phyloP scores from a whole-genome alignment of 2,329 filamentous ascomycete species.

The Calonectria hongkongensis region DNA sequence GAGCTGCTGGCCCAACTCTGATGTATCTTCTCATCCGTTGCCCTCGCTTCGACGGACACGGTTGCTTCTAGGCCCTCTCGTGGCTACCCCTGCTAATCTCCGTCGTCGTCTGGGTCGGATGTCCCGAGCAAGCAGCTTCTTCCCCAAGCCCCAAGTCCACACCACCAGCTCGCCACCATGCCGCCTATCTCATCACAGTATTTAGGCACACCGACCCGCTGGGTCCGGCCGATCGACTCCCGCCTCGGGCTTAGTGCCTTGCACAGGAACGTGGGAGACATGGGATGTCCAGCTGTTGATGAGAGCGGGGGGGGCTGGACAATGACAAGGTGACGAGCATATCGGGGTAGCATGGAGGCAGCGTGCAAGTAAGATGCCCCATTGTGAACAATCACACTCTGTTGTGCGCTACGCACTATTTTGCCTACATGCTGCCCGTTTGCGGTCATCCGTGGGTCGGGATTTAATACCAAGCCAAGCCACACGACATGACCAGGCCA shows the following conservation, averaged over 20 bases:
- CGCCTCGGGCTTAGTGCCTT: slow-evolving; percentile 38
- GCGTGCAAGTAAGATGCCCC: slow-evolving; percentile 7
- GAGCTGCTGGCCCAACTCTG: slow-evolving; percentile 22
- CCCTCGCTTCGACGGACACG: background rate
- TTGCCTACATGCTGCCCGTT: slow-evolving; percentile 17
- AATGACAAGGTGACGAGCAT: slow-evolving; percentile 19
- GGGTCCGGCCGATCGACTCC: slow-evolving; percentile 39
- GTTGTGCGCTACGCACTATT: slow-evolving; percentile 8
- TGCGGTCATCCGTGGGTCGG: slow-evolving; percentile 20
- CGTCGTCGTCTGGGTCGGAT: background rate
- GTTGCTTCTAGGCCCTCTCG: background rate
- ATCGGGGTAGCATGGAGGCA: background rate
- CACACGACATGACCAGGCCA: slow-evolving; percentile 1
- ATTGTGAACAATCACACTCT: slow-evolving; percentile 9
- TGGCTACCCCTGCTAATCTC: background rate
- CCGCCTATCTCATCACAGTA: slow-evolving; percentile 18
- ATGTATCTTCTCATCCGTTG: slow-evolving; percentile 9
- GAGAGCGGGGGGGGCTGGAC: slow-evolving; percentile 17
- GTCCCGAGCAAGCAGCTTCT: background rate
- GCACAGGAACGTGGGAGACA: slow-evolving; percentile 36
- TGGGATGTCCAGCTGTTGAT: slow-evolving; percentile 26
- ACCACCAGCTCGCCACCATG: slow-evolving; percentile 17
- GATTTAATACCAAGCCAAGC: slow-evolving; percentile 2
- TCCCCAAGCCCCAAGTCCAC: slow-evolving; percentile 6
- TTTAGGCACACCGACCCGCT: slow-evolving; percentile 33